Evolutionary conservation across 2,329 filamentous ascomycete species (phyloP).

Genomic region (Fusarium solani-melongenae): DNA sequence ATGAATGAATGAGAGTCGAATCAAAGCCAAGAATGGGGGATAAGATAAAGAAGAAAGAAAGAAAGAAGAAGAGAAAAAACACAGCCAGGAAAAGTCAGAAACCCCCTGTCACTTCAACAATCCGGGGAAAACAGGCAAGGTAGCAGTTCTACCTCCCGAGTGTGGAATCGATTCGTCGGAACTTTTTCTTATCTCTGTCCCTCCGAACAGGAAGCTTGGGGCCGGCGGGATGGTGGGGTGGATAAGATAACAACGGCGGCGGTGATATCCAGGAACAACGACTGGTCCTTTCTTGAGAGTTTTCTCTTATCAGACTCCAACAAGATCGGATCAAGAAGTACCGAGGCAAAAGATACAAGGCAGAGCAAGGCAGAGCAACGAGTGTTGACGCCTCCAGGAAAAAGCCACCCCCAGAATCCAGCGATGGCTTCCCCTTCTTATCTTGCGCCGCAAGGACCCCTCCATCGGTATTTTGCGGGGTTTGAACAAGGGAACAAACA

Average conservation of each 20-base stretch:
- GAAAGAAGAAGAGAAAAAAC: slow-evolving; percentile 11
- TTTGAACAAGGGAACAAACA: background rate
- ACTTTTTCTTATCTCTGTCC: slow-evolving; percentile 40
- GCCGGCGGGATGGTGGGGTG: slow-evolving; percentile 34
- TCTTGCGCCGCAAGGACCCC: background rate
- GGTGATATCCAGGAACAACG: slow-evolving; percentile 7
- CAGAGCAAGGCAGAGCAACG: slow-evolving; percentile 1
- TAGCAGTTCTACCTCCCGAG: slow-evolving; percentile 2
- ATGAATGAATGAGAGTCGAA: slow-evolving; percentile 11
- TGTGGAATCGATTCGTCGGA: slow-evolving; percentile 7
- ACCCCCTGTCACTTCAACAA: slow-evolving; percentile 11
- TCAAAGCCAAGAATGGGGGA: background rate
- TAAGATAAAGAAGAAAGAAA: slow-evolving; percentile 11
- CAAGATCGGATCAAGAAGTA: background rate
- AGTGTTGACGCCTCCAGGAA: slow-evolving; percentile 9
- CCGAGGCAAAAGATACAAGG: background rate
- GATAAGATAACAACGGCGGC: slow-evolving; percentile 33
- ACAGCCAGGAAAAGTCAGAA: background rate
- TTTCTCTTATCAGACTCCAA: slow-evolving; percentile 11
- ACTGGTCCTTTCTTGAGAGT: slow-evolving; percentile 11
- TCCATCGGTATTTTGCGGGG: slow-evolving; percentile 20
- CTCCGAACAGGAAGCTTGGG: background rate
- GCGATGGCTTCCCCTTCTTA: slow-evolving; percentile 27
- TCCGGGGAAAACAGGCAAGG: slow-evolving; percentile 19
- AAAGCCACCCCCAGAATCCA: slow-evolving; percentile 22